Evolutionary conservation across 2,329 filamentous ascomycete genomes (phyloP).

Genomic region (Plectosphaerella sp.): DNA sequence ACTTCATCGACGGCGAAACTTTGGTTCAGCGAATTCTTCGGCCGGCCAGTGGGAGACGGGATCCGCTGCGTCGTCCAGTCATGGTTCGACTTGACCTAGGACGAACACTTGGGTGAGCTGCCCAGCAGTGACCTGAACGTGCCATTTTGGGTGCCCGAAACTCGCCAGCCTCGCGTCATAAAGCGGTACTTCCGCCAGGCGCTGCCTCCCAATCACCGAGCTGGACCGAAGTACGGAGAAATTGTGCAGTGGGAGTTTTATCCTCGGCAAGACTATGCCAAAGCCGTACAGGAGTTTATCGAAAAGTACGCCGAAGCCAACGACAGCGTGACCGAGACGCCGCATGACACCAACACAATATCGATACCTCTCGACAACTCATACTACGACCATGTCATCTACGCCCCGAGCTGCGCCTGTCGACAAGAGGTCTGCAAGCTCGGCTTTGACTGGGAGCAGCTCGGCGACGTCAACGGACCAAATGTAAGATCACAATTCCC

Average conservation of each 20-base stretch:
- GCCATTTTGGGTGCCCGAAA: background rate
- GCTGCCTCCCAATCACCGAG: background rate
- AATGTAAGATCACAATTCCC: too few relatives aligned
- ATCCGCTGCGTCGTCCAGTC: background rate
- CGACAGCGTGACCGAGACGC: background rate
- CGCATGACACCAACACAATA: too few relatives aligned
- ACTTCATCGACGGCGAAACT: too few relatives aligned
- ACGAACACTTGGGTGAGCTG: background rate
- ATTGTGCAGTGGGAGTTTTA: background rate
- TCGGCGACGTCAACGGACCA: background rate
- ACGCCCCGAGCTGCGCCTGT: background rate
- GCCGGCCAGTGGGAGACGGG: background rate
- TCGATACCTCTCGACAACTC: background rate
- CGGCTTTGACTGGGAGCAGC: background rate
- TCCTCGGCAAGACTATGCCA: background rate
- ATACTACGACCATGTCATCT: background rate
- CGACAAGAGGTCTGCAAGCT: background rate
- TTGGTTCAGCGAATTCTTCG: background rate
- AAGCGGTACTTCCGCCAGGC: background rate
- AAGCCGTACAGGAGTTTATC: background rate
- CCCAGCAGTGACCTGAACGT: background rate
- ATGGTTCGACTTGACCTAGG: background rate
- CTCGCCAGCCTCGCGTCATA: background rate
- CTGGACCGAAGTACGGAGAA: background rate
- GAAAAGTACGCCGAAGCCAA: background rate